These are phyloP conservation scores for Porodaedalea pini DNA, from an alignment of 1,284 basidiomycete species.

Conservation along the genomic window DNA sequence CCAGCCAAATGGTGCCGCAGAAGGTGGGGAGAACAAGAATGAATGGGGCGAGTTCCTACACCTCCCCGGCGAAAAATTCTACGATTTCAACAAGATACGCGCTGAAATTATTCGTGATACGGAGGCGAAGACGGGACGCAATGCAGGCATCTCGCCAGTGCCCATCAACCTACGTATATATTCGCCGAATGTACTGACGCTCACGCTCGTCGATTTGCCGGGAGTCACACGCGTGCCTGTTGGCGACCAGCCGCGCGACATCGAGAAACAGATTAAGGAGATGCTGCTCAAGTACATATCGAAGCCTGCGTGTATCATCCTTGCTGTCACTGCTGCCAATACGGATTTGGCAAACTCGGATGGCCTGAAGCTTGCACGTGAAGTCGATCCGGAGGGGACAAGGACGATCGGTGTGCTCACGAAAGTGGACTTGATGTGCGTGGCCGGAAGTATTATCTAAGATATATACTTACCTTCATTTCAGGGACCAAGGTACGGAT, in stretches of 20 bases:
- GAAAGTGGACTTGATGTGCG: constrained; percentile 95
- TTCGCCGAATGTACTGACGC: constrained; percentile 93
- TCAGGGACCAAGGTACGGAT: constrained; percentile 92
- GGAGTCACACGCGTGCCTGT: constrained; percentile 96
- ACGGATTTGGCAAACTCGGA: constrained; percentile 98
- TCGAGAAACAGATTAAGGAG: constrained; percentile 95
- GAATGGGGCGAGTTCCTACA: constrained; percentile 99
- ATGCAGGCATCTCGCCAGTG: constrained; percentile 92
- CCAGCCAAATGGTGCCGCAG: constrained; percentile 45
- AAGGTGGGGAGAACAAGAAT: constrained; percentile 78
- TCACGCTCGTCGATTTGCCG: constrained; percentile 95
- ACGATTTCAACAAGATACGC: constrained; percentile 95
- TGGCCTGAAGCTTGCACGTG: constrained; percentile 92
- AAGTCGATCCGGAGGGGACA: constrained; percentile 94
- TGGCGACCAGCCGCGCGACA: constrained; percentile 96
- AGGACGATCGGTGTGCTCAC: constrained; percentile 97
- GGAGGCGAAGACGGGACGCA: constrained; percentile 96
- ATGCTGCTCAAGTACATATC: constrained; percentile 97
- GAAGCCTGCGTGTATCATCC: constrained; percentile 85
- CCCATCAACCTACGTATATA: constrained; percentile 97
- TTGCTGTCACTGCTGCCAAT: constrained; percentile 96
- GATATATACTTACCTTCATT: constrained; percentile 8
- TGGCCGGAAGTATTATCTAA: constrained; percentile 22
- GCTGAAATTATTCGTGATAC: constrained; percentile 96
- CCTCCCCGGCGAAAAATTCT: constrained; percentile 94